Percentiles rank a stretch among this genome's conserved stretches.
These are phyloP conservation scores for Rostrohypoxylon terebratum DNA, from an alignment of 495 filamentous ascomycete genomes.

Conservation along the genomic window DNA sequence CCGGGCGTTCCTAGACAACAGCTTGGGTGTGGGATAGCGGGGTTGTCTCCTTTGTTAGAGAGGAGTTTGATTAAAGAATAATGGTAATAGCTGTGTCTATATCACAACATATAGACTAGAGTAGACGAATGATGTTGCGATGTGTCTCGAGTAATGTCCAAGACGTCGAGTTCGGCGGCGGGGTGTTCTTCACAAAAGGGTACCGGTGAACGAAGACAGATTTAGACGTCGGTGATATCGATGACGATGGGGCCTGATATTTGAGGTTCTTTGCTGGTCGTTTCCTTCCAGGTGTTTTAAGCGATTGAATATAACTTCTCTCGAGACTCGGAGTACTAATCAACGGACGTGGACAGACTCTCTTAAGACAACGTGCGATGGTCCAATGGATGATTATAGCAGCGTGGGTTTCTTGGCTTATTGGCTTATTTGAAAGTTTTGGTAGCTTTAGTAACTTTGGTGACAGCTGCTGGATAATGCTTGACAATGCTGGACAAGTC, in stretches of 20 bases:
- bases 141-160: slow-evolving; percentile 18
- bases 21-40: slow-evolving; percentile 31
- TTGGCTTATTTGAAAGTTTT: slow-evolving; percentile 20
- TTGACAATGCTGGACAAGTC: slow-evolving; percentile 42
- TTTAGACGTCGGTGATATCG: slow-evolving; percentile 35
- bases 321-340: slow-evolving; percentile 46
- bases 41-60: slow-evolving; percentile 35
- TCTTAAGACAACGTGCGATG: slow-evolving; percentile 36
- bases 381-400: slow-evolving; percentile 37
- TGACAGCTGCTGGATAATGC: too few species aligned
- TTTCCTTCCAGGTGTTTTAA: slow-evolving; percentile 52
- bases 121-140: slow-evolving; percentile 6
- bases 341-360: slow-evolving; percentile 42
- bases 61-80: slow-evolving; percentile 30
- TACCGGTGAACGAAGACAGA: slow-evolving; percentile 17
- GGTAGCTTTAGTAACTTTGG: too few species aligned
- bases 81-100: slow-evolving; percentile 33
- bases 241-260: slow-evolving; percentile 8
- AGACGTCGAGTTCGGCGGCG: slow-evolving; percentile 29
- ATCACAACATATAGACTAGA: slow-evolving; percentile 44
- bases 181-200: slow-evolving; percentile 23
- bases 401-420: slow-evolving; percentile 20
- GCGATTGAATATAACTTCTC: slow-evolving; percentile 54
- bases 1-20: slow-evolving; percentile 40
- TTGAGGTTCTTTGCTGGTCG: slow-evolving; percentile 36